Evolutionary conservation across 257 asterid genomes (phyloP), one percentile per base, ranked within the genome.

Genomic region (Jaltomata sinuosa): DNA sequence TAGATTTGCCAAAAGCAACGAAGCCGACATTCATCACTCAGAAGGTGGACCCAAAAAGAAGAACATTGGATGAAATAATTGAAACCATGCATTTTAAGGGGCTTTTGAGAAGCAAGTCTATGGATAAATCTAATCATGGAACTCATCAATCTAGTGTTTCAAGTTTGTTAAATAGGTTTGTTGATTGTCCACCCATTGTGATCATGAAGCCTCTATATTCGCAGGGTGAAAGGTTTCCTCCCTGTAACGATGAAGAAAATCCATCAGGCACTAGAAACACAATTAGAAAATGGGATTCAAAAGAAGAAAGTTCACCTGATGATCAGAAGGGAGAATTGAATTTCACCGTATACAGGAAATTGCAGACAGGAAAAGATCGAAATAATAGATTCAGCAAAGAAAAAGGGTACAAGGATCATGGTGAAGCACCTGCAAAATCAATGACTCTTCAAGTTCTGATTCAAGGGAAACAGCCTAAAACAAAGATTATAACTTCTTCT

Each of bases 31-130:
- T 79, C 57, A 29, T 84, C 83, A 84, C 79, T 84, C 88, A 87
- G 55, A 92, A 87, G 80, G 87, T 57, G 80, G 91, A 83, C 12
- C 81, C 88, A 55, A 89, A 83, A 42, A 88, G 61, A 64, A 77
- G 87, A 79, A 88, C 89, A 11, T 84, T 90, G 72, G 93, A 92
- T 83, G 96, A 91, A 49, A 79, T 89, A 69, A 82, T 89, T 7
- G 93, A 91, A 85, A 85, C 91, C 15, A 84, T 87, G 90, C 90
- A 92, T 88, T 88, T 88, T 85, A 86, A 90, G 80, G 94, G 95
- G 86, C 93, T 91, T 84, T 50, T 89, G 68, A 84, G 82, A 82
- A 89, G 88, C 31, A 86, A 82, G 55, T 62, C 88, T n/a, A 29
- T 67, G 40, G 83, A 85, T 86, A 84, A 87, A 47, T 79, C 82